These are phyloP conservation scores for Plasmodium gallinaceum DNA, from an alignment of 169 alveolate genomes.

Conservation along the genomic window DNA sequence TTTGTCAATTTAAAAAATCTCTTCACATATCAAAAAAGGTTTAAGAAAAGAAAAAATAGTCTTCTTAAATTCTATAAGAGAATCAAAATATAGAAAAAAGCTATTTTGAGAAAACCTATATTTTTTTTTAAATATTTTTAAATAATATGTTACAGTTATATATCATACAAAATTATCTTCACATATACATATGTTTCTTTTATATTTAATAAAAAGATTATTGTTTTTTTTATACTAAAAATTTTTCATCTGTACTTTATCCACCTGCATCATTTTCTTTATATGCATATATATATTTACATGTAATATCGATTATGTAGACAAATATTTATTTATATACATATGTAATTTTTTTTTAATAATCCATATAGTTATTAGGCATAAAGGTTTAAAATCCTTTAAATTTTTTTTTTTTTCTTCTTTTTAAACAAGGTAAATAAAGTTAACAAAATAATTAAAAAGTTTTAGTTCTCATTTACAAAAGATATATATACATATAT, in stretches of 20 bases:
- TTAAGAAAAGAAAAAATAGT: neutral
- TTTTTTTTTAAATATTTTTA: too few species aligned
- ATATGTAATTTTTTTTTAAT: too few species aligned
- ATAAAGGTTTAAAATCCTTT: too few species aligned
- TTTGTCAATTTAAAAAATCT: neutral
- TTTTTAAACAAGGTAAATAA: too few species aligned
- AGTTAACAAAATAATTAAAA: too few species aligned
- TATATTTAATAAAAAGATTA: neutral
- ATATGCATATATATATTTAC: conserved; percentile 9
- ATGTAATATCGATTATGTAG: neutral
- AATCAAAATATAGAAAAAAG: too few species aligned
- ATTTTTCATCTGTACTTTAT: neutral
- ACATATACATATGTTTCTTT: conserved; percentile 4
- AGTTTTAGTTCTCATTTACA: too few species aligned
- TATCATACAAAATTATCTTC: neutral
- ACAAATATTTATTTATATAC: neutral
- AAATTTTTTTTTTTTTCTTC: too few species aligned
- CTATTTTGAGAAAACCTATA: too few species aligned
- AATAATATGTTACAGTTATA: neutral
- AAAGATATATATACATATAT: too few species aligned
- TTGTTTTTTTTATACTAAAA: neutral
- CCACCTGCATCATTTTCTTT: neutral
- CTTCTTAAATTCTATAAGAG: too few species aligned
- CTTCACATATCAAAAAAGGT: neutral
- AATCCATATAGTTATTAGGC: too few species aligned